Base-by-base conservation (phyloP, 306 rosid genomes). In the Heteromeles arbutifolia region DNA sequence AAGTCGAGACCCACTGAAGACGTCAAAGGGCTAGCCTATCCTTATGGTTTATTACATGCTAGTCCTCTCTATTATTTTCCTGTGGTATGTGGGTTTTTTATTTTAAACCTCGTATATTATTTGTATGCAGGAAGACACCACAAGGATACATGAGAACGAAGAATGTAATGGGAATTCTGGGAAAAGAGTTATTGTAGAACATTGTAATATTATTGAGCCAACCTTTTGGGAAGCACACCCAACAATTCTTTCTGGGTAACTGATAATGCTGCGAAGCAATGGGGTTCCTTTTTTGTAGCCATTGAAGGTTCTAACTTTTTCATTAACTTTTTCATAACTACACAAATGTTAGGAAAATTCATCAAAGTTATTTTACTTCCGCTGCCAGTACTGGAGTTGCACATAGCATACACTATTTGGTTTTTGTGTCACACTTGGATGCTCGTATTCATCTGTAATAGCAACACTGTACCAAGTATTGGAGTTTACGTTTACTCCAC, bases 151-250 rank as follows among this genome's bases (percentile, higher is more conserved):
- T 22, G 84, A 82, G 70, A 83, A 74, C 54, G 79, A 76, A 69
- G 54, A 69, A 67, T 72, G 81, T 53, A 18, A 11, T 57, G 85
- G 43, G 31, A 74, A 65, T 67, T 72, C 34, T 72, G 68, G 76
- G 79, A 87, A 73, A 48, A 73, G 71, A 53, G 87, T 87, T 58
- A 56, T 67, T 37, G 79, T 90, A 53, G 79, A 65, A 39, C 89
- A 89, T 80, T 80, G 84, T 58, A 86, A 91, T 63, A 91, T 91
- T 78, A 91, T 91, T 66, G 87, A 84, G 26, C 78, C 86, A 45
- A 48, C 79, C 77, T 91, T 91, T 80, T 89, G 97, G 97, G 72
- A 67, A 48, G 83, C 79, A 21, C 88, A 84, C 78, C 86, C 88
- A n/a, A 41, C 77, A 75, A 86, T 91, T 82, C 92, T 93, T 73